Conservation (phyloP, 805 yeast genomes). For the Candida sakaeoensis region DNA sequence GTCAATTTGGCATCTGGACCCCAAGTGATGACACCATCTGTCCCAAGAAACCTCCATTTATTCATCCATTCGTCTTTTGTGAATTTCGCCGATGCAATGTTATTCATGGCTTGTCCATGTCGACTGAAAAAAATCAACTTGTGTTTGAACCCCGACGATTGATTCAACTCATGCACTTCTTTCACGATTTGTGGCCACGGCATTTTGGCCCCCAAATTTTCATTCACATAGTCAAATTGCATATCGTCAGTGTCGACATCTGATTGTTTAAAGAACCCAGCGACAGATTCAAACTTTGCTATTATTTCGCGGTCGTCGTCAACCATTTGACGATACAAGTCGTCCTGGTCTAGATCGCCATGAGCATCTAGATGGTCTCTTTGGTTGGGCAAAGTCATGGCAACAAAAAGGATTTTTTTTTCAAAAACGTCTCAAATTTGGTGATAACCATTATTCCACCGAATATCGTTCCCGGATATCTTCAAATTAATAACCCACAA, state of each 20-base stretch:
- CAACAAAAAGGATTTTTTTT: neutral
- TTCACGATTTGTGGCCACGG: conserved; percentile 33
- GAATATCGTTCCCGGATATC: too few relatives aligned
- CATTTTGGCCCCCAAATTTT: conserved; percentile 40
- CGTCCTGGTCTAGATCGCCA: conserved; percentile 19
- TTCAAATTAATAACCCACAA: too few relatives aligned
- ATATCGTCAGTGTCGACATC: conserved; percentile 38
- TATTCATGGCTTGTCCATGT: conserved; percentile 68
- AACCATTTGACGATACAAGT: conserved; percentile 13
- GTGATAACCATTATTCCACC: too few relatives aligned
- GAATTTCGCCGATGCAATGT: conserved; percentile 47
- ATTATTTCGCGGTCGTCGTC: conserved; percentile 19
- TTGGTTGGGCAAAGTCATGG: conserved; percentile 20
- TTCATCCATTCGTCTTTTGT: conserved; percentile 51
- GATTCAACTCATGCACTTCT: conserved; percentile 30
- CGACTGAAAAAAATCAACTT: conserved; percentile 53
- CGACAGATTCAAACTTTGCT: conserved; percentile 42
- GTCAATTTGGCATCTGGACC: conserved; percentile 60
- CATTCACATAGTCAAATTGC: conserved; percentile 33
- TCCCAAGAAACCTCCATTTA: conserved; percentile 48
- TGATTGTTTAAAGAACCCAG: conserved; percentile 46
- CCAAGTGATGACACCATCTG: conserved; percentile 52
- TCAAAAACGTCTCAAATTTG: neutral
- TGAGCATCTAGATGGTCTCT: conserved; percentile 27
- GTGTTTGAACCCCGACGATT: conserved; percentile 26